These are phyloP conservation scores for Hypoxylon intermedium DNA, from an alignment of 495 filamentous ascomycete genomes.

Conservation along the genomic window DNA sequence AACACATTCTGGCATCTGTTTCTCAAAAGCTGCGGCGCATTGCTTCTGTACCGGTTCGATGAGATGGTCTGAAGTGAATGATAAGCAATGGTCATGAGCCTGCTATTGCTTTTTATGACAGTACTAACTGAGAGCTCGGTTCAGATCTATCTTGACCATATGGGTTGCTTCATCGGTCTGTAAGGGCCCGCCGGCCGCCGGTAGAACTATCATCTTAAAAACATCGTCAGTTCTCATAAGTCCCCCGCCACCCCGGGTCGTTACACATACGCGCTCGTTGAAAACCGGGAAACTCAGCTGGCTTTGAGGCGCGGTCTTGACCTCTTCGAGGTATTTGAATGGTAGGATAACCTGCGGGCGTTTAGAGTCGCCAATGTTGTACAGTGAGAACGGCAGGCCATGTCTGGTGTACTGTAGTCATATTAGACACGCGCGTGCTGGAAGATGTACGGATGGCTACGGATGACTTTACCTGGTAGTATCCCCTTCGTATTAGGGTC, in stretches of 20 bases:
- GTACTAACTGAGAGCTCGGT: background rate
- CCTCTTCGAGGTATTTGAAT: background rate
- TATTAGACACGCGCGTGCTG: background rate
- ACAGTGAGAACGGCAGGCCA: background rate
- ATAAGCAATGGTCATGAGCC: background rate
- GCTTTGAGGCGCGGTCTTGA: background rate
- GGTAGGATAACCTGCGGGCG: background rate
- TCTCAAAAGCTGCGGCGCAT: background rate
- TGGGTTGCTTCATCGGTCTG: background rate
- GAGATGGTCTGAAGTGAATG: background rate
- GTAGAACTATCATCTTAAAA: background rate
- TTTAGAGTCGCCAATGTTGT: background rate
- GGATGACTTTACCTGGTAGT: background rate
- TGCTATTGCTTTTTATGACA: background rate
- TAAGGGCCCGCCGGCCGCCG: background rate
- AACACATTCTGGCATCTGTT: background rate
- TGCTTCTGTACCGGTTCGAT: background rate
- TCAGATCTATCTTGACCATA: background rate
- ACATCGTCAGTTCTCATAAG: background rate
- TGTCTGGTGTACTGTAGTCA: background rate
- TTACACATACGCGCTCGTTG: background rate
- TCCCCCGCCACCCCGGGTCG: background rate
- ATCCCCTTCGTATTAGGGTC: background rate
- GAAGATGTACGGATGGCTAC: background rate
- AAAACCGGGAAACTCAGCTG: background rate